phyloP scores from a whole-genome alignment of 306 rosid species.

The Dalbergia cochinchinensis region DNA sequence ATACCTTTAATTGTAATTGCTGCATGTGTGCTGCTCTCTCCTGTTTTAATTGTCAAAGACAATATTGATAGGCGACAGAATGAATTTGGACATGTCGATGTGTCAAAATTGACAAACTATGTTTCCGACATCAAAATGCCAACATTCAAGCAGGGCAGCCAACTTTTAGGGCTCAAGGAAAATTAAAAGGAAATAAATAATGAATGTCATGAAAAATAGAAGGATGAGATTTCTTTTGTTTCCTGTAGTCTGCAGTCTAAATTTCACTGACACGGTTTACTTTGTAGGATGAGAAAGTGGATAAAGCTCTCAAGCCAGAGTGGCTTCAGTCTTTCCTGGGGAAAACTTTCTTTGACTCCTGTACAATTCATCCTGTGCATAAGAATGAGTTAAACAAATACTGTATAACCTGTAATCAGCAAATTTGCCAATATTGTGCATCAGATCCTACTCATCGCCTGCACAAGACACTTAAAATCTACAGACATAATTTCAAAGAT shows the following conservation, averaged over 20 bases:
- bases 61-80: background rate
- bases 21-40: background rate
- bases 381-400: conserved; percentile 44
- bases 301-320: background rate
- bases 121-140: background rate
- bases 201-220: background rate
- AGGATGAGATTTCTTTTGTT: background rate
- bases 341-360: conserved; percentile 38
- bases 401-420: conserved; percentile 46
- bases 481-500: conserved; percentile 47
- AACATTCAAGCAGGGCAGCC: background rate
- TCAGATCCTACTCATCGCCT: conserved; percentile 37
- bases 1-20: background rate
- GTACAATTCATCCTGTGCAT: conserved; percentile 29
- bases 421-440: conserved; percentile 52
- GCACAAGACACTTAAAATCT: conserved; percentile 45
- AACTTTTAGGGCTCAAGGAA: background rate
- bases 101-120: background rate
- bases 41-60: background rate
- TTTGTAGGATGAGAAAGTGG: conserved; percentile 26
- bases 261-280: conserved; percentile 14
- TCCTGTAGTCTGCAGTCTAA: background rate
- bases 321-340: conserved; percentile 45
- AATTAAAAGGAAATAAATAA: background rate
- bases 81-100: background rate